Evolutionary conservation across 345 rosid genomes (phyloP), one percentile per base, ranked within the genome.

Genomic region (Aquilaria malaccensis): DNA sequence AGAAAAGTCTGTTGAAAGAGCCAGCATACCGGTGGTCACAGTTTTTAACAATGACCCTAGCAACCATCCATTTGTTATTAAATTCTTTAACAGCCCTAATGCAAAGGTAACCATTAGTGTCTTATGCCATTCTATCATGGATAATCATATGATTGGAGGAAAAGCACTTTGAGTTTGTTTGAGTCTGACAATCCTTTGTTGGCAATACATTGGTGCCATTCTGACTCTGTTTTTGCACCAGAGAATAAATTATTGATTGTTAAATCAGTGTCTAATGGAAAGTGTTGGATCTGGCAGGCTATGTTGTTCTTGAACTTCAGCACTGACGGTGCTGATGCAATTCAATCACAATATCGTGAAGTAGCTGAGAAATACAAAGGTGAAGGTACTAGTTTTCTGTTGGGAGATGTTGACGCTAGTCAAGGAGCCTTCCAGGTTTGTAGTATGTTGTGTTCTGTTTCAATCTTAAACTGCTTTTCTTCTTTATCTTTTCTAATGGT

Each of bases 381-480:
- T 69, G 68, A 83, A 60, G 91, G 76, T 67, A 60, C 88, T 58
- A 41, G 77, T 64, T 94, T 94, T 79, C 81, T 94, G 77, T 14
- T 88, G 75, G 99, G 97, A 74, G 97, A 94, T 68, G 48, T 82
- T n/a, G 96, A 90, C 58, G 83, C 78, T 53, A 79, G 95, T 83
- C 79, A 91, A 82, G 85, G 81, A 68, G 97, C 96, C 52, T 74
- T 94, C 61, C 91, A 90, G 95, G 99, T 94, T 53, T 13, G 56
- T 33, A 10, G 46, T 67, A 33, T 37, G 59, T 29, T 46, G 43
- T 57, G 32, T 66, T 54, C 14, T 70, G 47, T 30, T 7, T 61
- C 15, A 6, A 37, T 41, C 4, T 60, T 45, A n/a, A 65, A 54
- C 29, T 32, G 50, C 55, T 45, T 60, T 22, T 11, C 49, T 15